Evolutionary conservation across 179 eudicot genomes (phyloP).

Genomic region (Drosera spatulata): DNA sequence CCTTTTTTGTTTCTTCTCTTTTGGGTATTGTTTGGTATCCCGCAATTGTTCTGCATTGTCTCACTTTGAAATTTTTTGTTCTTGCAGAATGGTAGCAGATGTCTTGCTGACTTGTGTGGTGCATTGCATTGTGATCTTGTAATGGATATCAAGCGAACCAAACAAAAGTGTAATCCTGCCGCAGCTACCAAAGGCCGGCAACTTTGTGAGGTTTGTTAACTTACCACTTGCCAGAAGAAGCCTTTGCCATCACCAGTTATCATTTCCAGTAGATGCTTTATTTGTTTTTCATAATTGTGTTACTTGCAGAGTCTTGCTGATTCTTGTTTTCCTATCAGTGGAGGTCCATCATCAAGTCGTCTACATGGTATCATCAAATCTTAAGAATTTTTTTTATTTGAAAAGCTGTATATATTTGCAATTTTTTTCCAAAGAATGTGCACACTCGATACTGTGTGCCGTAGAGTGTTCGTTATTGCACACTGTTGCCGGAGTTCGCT

Average conservation of each 20-base stretch:
- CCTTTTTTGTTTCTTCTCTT: no score
- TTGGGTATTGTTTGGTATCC: no score
- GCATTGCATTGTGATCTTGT: conserved; percentile 80
- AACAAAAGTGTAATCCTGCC: conserved; percentile 82
- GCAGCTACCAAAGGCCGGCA: conserved; percentile 66
- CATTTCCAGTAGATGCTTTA: no score
- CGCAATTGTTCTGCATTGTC: not conserved
- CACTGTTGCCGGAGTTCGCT: no score
- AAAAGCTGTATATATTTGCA: no score
- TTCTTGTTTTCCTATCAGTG: conserved; percentile 62
- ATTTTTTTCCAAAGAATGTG: no score
- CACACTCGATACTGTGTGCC: no score
- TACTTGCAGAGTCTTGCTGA: conserved; percentile 65
- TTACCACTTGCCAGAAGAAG: no score
- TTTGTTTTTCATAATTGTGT: conserved; percentile 1
- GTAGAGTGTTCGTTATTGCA: no score
- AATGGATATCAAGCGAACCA: conserved; percentile 35
- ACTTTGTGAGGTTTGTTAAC: conserved; percentile 59
- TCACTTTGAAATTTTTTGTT: not conserved
- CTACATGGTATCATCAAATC: conserved; percentile 54
- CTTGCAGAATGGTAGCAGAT: conserved; percentile 52
- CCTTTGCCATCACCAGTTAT: no score
- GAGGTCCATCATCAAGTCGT: conserved; percentile 66
- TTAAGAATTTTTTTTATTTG: no score
- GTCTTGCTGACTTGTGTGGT: conserved; percentile 18